phyloP scores from a whole-genome alignment of 352 stramenopile genomes.

The Pythium scleroteichum region DNA sequence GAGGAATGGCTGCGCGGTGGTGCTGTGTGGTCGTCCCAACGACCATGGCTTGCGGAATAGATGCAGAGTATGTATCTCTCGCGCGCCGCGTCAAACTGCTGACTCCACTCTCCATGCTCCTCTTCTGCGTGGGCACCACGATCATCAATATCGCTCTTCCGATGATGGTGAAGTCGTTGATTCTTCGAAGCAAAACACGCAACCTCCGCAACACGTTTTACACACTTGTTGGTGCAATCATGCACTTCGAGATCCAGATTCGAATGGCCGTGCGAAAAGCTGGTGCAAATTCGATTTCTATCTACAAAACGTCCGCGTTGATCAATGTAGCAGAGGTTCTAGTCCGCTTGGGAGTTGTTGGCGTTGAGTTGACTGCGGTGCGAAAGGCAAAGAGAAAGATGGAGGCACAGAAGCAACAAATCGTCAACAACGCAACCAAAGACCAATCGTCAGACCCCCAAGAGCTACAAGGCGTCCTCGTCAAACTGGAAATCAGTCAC shows the following conservation, averaged over 20 bases:
- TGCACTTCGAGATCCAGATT: conserved; percentile 19
- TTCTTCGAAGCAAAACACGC: neutral
- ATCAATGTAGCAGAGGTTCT: conserved; percentile 13
- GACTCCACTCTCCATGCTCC: neutral
- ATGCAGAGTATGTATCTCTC: neutral
- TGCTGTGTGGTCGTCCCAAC: too few species aligned
- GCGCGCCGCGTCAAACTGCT: neutral
- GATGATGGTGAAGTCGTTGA: conserved; percentile 6
- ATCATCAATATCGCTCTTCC: conserved; percentile 4
- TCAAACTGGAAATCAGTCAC: neutral
- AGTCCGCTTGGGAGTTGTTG: neutral
- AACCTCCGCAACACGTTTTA: conserved; percentile 13
- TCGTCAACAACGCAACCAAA: too few species aligned
- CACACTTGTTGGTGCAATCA: conserved; percentile 4
- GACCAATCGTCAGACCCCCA: too few species aligned
- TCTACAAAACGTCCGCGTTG: neutral
- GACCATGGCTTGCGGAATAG: neutral
- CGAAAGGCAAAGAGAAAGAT: too few species aligned
- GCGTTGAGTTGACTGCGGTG: neutral
- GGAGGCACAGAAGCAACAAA: too few species aligned
- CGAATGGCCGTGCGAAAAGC: conserved; percentile 15
- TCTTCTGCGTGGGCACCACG: neutral
- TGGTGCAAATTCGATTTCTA: neutral
- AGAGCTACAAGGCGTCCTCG: too few species aligned
- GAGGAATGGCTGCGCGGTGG: too few species aligned